Conservation (phyloP, 2,329 filamentous ascomycete genomes). For the Colletotrichum musae region DNA sequence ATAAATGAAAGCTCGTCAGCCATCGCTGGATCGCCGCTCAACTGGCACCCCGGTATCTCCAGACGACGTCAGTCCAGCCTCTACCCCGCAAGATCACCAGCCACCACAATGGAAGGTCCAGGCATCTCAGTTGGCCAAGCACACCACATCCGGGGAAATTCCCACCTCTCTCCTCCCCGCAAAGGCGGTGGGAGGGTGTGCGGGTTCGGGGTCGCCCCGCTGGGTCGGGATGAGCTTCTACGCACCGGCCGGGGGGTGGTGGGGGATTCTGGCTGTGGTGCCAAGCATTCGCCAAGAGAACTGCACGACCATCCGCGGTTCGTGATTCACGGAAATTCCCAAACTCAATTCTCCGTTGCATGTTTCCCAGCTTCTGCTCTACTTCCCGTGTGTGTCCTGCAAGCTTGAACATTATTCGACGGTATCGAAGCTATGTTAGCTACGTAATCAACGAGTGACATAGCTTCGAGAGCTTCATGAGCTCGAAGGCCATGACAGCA, state of each 20-base stretch:
- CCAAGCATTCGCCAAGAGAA: slow-evolving; percentile 38
- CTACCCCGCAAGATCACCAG: slow-evolving; percentile 31
- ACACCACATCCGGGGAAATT: slow-evolving; percentile 4
- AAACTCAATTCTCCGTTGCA: slow-evolving; percentile 32
- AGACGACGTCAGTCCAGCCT: slow-evolving; percentile 16
- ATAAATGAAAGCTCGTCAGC: background rate
- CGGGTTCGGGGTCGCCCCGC: slow-evolving; percentile 11
- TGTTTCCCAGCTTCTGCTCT: slow-evolving; percentile 1
- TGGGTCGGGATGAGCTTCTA: slow-evolving; percentile 1
- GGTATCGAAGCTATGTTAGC: slow-evolving; percentile 18
- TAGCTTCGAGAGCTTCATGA: slow-evolving; percentile 17
- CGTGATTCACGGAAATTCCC: slow-evolving; percentile 37
- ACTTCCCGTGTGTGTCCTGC: slow-evolving; percentile 2
- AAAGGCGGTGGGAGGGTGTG: slow-evolving; percentile 14
- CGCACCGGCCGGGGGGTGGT: background rate
- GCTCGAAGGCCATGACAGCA: too few species aligned
- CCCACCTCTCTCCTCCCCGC: slow-evolving; percentile 24
- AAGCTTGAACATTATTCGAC: background rate
- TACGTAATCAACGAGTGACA: slow-evolving; percentile 24
- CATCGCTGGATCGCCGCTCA: background rate
- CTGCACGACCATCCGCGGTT: slow-evolving; percentile 17
- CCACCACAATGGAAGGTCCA: background rate
- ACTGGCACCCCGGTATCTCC: background rate
- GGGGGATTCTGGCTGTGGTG: background rate
- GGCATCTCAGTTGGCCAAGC: slow-evolving; percentile 13